Percentiles rank a stretch among this genome's conserved stretches.
Conservation (phyloP, 139 green algal species). For the Tetratostichococcus sp. region DNA sequence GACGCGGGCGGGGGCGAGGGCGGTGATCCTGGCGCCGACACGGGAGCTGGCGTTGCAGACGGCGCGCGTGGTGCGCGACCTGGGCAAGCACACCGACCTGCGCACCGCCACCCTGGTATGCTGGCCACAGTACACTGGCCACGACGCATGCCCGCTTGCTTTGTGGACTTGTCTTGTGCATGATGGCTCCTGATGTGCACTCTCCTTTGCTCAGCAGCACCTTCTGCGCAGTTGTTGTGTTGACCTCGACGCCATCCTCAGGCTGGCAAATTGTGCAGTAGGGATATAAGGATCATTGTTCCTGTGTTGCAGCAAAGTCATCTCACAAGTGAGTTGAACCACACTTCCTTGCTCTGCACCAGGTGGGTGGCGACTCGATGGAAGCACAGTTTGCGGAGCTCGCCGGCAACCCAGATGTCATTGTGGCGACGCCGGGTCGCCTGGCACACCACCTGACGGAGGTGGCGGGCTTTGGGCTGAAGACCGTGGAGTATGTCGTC, state of each 20-base stretch:
- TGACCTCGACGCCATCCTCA: no score
- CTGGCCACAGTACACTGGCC: no score
- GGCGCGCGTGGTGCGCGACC: conserved; percentile 78
- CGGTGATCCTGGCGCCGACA: conserved; percentile 87
- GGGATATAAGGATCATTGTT: no score
- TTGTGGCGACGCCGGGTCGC: conserved; percentile 91
- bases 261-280: no score
- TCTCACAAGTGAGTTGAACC: no score
- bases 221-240: no score
- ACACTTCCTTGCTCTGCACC: no score
- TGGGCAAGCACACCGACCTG: conserved; percentile 76
- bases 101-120: conserved; percentile 78
- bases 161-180: no score
- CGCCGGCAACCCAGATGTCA: conserved; percentile 84
- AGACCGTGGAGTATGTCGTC: conserved; percentile 72
- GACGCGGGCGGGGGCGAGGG: conserved; percentile 67
- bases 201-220: no score
- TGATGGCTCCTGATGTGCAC: no score
- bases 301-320: no score
- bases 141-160: no score
- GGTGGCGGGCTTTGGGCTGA: conserved; percentile 70
- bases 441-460: conserved; percentile 90
- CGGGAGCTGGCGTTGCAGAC: conserved; percentile 84
- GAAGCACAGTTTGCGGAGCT: conserved; percentile 94
- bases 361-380: conserved; percentile 86